Base-by-base conservation (phyloP, 2,329 filamentous ascomycete genomes). In the Ophiocordyceps sinensis region DNA sequence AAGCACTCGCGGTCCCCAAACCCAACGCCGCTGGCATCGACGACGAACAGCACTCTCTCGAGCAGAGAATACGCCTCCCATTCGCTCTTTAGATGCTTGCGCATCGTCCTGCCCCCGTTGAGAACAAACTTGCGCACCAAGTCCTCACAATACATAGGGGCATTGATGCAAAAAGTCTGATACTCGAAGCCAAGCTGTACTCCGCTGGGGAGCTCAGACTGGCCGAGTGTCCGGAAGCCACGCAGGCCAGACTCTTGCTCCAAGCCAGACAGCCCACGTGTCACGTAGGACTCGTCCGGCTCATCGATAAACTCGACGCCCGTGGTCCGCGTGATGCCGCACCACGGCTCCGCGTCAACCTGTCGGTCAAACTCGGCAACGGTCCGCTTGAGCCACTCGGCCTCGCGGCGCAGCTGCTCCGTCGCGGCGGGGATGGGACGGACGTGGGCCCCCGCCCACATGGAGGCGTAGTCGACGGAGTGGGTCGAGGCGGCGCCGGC, bases 361-460 rank as follows among this genome's bases (percentile, higher is more conserved):
- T 54, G 53, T 1, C 45, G 40, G 28, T 45, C 38, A 9, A 61
- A 48, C 30, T 56, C 53, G 5, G 41, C 44, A 3, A 52, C 48
- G 0, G 58, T 55, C 2, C 43, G 29, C 41, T 49, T 58, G 2
- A 61, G 37, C 58, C 58, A 61, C 1, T 41, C 37, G 1, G 58
- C 59, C 41, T 61, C 58, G 17, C 52, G 53, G 5, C 39, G 47
- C 1, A 60, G 43, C 37, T 61, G 59, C 2, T 56, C 47, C 6
- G 56, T 58, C 7, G 51, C 51, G 2, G 51, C 56, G 2, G 66
- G 66, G 29, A 73, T 66, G 49, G 65, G 70, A 34, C 71, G 64
- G 47, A 73, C 71, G 50, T 76, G 70, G 2, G 72, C 71, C 11
- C 72, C 72, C 30, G 65, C 72, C 71, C 71, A 75, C 40, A 71